Evolutionary conservation across 495 filamentous ascomycete species (phyloP).

Genomic region (Hapsidospora chrysogenum): DNA sequence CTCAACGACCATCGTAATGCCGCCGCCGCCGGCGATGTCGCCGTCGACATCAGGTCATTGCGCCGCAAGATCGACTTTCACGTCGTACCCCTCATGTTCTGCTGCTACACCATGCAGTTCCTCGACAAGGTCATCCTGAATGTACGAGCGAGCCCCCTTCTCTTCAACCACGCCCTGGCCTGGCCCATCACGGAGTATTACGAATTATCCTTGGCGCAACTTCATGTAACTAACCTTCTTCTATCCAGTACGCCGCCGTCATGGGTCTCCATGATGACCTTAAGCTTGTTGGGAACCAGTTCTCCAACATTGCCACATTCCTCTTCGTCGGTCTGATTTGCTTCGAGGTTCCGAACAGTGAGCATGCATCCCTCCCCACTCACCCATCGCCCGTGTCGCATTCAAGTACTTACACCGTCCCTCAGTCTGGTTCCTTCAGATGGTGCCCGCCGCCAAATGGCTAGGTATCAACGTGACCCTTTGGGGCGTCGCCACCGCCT

Average conservation of each 20-base stretch:
- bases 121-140: conserved; percentile 51
- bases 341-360: conserved; percentile 19
- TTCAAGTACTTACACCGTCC: too few species aligned
- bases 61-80: conserved; percentile 20
- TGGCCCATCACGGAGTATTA: neutral
- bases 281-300: conserved; percentile 17
- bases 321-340: conserved; percentile 15
- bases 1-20: conserved; percentile 15
- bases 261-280: conserved; percentile 18
- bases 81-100: conserved; percentile 36
- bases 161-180: too few species aligned
- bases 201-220: neutral
- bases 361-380: neutral
- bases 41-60: conserved; percentile 9
- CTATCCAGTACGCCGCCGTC: conserved; percentile 15
- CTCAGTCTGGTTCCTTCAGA: conserved; percentile 23
- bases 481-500: conserved; percentile 27
- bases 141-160: too few species aligned
- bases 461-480: conserved; percentile 35
- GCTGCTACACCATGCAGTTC: conserved; percentile 47
- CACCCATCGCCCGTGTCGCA: too few species aligned
- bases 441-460: conserved; percentile 37
- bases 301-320: conserved; percentile 18
- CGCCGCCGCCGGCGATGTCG: conserved; percentile 1
- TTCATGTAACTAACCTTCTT: neutral